A percentile compares a stretch with the other conserved stretches of the same genome.
Conservation (phyloP, 1,284 basidiomycete genomes). For the Fomes fomentarius region DNA sequence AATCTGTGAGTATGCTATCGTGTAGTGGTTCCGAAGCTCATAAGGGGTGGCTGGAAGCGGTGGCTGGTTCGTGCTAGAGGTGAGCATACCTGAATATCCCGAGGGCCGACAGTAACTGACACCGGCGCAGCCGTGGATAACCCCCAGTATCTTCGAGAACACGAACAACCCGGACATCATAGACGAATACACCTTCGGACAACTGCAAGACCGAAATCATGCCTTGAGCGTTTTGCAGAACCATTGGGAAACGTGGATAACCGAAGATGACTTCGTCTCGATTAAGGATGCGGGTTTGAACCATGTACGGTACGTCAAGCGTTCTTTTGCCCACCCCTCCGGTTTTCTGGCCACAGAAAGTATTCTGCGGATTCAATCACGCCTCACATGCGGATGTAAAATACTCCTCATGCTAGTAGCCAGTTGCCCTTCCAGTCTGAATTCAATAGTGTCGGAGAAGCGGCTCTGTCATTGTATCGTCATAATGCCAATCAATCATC, state of each 20-base stretch:
- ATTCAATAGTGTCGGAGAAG: too few relatives aligned
- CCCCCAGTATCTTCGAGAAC: constrained; percentile 68
- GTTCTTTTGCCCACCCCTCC: not conserved
- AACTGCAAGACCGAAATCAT: constrained; percentile 49
- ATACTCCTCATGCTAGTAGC: too few relatives aligned
- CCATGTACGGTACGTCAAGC: constrained; percentile 64
- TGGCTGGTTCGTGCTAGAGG: constrained; percentile 70
- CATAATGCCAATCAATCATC: too few relatives aligned
- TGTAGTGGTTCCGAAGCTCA: not conserved
- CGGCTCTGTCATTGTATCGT: too few relatives aligned
- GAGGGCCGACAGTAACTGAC: not conserved
- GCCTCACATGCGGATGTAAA: too few relatives aligned
- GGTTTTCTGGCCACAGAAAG: not conserved
- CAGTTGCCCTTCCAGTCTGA: too few relatives aligned
- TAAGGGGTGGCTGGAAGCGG: constrained; percentile 40
- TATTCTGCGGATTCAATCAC: too few relatives aligned
- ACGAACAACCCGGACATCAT: constrained; percentile 64
- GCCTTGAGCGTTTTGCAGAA: constrained; percentile 52
- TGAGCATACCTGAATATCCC: constrained; percentile 25
- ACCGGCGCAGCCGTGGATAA: constrained; percentile 67
- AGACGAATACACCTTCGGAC: constrained; percentile 74
- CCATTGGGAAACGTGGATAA: constrained; percentile 79
- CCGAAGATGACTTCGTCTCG: constrained; percentile 66
- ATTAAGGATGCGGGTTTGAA: constrained; percentile 76
- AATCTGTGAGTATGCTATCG: constrained; percentile 52